Evolutionary conservation across 768 basidiomycete genomes (phyloP), one percentile per base, ranked within the genome.

Genomic region (Clavaria fumosa): DNA sequence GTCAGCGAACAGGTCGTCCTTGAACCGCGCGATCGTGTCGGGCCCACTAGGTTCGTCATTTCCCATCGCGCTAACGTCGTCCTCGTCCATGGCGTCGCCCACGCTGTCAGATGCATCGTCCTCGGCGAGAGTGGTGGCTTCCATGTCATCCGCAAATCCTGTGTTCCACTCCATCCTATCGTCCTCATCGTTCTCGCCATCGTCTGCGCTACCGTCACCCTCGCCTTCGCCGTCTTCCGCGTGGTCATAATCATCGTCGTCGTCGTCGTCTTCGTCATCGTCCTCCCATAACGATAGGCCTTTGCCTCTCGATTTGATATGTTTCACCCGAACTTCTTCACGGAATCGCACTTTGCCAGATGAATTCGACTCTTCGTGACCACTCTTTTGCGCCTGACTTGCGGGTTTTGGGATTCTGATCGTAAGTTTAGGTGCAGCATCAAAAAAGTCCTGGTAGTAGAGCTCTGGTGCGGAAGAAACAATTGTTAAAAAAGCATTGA

Each of bases 401-500:
- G 43, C 53, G 52, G 45, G 28, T 31, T 35, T 35, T 24, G 38
- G 40, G 24, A 31, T n/a, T 14, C 51, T 37, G 38, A 28, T 35
- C 20, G 24, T 33, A 19, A 44, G 46, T 15, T 47, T 54, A 6
- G 78, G 78, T 9, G 79, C 80, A 5, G 75, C 67, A 28, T 72
- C 79, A 50, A 90, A 91, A 59, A 90, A 91, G 51, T 88, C 85
- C 24, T 57, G 56, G 53, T 88, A 91, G 55, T 63, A 72, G 4
- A 64, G 52, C 44, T 75, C 81, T 84, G 43, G n/a, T n/a, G n/a
- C n/a, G n/a, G 40, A n/a, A 28, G 15, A 46, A 23, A 35, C 17
- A 37, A 20, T 23, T 18, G 22, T 39, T 27, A 27, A 18, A 19
- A 5, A 15, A 12, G 11, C 23, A 23, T n/a, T n/a, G n/a, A n/a